Evolutionary conservation across 164 flowering plant species (phyloP), one percentile per base, ranked within the genome.

Genomic region (Liriodendron chinense): DNA sequence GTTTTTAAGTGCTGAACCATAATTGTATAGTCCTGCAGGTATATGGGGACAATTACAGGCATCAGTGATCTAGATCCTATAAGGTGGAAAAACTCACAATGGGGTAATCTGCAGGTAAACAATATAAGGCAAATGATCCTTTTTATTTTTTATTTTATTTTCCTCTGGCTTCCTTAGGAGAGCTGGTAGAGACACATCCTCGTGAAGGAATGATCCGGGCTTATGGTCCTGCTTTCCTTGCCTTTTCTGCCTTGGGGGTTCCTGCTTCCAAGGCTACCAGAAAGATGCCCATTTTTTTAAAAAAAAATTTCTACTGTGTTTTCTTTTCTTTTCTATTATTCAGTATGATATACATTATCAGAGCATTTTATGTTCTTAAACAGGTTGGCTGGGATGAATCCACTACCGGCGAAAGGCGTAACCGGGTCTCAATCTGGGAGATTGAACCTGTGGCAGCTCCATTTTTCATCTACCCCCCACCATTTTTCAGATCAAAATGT

Each of bases 301-400:
- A n/a, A n/a, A n/a, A 12, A 47, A 20, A 18, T 68, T 68, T 47
- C 43, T 7, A 22, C 18, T n/a, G 61, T 34, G 43, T 67, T 13
- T 34, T 26, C 43, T 12, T 12, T 67, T 26, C 18, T 28, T 34
- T 24, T 67, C 28, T n/a, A 21, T 63, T 63, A n/a, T 9, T 22
- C 20, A 20, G 25, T 43, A 63, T 22, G 43, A 34, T 34, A 34
- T 34, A 34, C 43, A 34, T 23, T 26, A 22, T 24, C 12, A 7
- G 24, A 7, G 24, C 16, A 0, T 64, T 9, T 5, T 22, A 64
- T 22, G 7, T 61, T 61, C 10, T 68, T 78, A 13, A 53, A 56
- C 80, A 95, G 99, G 98, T 96, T 84, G 97, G 97, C 23, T 96
- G 99, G 99, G 99, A 96, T 84, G 99, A 96, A 77, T 91, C 98